Evolutionary conservation across 2,329 filamentous ascomycete genomes (phyloP), one percentile per base, ranked within the genome.

Genomic region (Neonectria coccinea): DNA sequence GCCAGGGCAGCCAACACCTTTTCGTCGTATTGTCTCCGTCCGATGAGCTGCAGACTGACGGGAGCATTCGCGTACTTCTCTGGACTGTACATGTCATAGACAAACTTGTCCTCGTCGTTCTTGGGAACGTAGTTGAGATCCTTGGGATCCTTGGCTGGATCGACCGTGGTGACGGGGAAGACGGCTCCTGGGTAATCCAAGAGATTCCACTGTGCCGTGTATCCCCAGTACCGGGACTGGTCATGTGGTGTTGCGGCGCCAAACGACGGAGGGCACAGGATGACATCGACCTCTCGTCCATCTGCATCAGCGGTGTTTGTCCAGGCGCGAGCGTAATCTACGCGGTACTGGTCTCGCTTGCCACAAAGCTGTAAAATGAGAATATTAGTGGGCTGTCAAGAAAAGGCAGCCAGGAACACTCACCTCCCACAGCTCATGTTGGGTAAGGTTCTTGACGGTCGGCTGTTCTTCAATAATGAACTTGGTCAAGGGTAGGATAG

Each of bases 191-290:
- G 88, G 74, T 91, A 91, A 74, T 92, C 89, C 1, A 92, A 82
- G 45, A 92, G 70, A 73, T 92, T 92, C 88, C 89, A 92, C 65
- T 89, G 85, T 0, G 84, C 79, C 0, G 88, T 91, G 69, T 92
- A 92, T 1, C 84, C 84, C 88, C 89, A 92, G 80, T 74, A 90
- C 71, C 75, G 74, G 4, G 74, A 77, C 10, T 76, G 69, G 4
- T 78, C 77, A 67, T 87, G 75, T 66, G 88, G 66, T 64, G 78
- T 62, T 70, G 76, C 82, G 65, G 85, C 77, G 82, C 85, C n/a
- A 2, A 87, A 86, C 0, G 84, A 85, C 0, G 82, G 85, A 0
- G 89, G 89, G 59, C 85, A 88, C 1, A 92, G 79, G 36, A 92
- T 85, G 0, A 89, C 86, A 74, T 92, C 89, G 9, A 90, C 82